Evolutionary conservation across 169 alveolate species (phyloP).

Genomic region (Besnoitia besnoiti): DNA sequence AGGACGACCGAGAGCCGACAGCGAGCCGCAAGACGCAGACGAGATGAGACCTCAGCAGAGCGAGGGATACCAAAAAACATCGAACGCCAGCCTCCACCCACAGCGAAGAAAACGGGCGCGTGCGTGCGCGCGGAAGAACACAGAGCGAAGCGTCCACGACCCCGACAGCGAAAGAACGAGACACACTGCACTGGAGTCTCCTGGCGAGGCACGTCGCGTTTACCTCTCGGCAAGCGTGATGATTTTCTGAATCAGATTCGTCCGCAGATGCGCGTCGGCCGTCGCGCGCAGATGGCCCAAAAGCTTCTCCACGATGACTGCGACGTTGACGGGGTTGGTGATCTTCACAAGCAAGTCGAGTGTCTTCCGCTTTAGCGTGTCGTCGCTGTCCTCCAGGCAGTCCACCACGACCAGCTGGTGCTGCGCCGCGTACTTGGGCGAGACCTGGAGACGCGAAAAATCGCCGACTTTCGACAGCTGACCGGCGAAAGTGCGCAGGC

Average conservation of each 20-base stretch:
- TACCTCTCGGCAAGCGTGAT: conserved; percentile 87
- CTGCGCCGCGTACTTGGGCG: conserved; percentile 91
- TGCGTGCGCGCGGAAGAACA: not conserved
- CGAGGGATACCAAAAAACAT: not conserved
- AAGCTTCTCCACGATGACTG: conserved; percentile 91
- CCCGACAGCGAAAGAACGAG: not conserved
- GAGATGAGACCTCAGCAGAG: not conserved
- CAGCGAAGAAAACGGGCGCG: not conserved
- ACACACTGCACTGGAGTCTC: not conserved
- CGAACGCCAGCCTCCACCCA: too few species aligned
- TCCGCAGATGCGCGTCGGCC: conserved; percentile 84
- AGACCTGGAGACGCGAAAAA: conserved; percentile 70
- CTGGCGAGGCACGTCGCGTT: not conserved
- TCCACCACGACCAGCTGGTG: conserved; percentile 95
- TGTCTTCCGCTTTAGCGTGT: conserved; percentile 93
- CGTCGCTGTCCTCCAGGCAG: conserved; percentile 96
- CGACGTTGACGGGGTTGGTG: conserved; percentile 94
- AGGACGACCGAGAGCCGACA: not conserved
- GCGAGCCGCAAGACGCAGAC: not conserved
- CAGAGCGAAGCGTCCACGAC: not conserved
- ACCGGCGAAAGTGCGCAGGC: too few species aligned
- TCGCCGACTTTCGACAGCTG: too few species aligned
- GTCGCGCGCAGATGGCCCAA: conserved; percentile 85
- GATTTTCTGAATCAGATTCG: conserved; percentile 86
- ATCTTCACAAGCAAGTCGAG: conserved; percentile 87